Evolutionary conservation across 148 eudicot species (phyloP).

Genomic region (Spergularia bocconei): DNA sequence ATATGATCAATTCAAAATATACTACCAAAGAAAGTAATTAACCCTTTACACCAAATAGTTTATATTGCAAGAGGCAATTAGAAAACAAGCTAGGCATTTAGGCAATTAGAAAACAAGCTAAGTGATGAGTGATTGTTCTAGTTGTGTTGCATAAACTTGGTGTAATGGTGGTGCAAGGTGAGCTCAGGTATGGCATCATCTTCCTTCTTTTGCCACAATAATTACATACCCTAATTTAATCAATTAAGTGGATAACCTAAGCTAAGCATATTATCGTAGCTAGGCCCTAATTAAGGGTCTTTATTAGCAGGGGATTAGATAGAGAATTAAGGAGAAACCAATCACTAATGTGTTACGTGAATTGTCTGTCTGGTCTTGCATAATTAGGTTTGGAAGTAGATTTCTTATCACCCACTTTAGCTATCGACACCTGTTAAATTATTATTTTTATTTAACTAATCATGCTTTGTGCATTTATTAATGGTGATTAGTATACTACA

Average conservation of each 20-base stretch:
- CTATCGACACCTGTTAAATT: conserved; percentile 28
- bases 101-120: no score
- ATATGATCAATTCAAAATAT: no score
- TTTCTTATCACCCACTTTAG: conserved; percentile 31
- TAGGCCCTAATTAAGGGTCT: not conserved
- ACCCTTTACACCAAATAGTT: no score
- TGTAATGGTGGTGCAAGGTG: conserved; percentile 20
- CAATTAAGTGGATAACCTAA: conserved; percentile 17
- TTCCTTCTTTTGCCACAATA: conserved; percentile 9
- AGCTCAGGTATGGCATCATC: conserved; percentile 18
- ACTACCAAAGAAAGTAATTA: no score
- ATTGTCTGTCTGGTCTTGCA: conserved; percentile 30
- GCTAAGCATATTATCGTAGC: not conserved
- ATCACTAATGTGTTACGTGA: conserved; percentile 40
- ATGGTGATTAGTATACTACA: not conserved
- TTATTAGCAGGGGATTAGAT: conserved; percentile 15
- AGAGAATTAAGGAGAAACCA: conserved; percentile 45
- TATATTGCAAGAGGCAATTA: no score
- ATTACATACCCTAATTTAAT: not conserved
- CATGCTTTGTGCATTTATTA: conserved; percentile 14
- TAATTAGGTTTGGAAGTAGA: conserved; percentile 28
- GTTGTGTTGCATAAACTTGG: not conserved
- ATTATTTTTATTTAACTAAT: conserved; percentile 6
- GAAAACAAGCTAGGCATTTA: no score
- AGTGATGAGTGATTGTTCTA: not conserved